A percentile compares a stretch with the other conserved stretches of the same genome.
Conservation (phyloP, 352 stramenopile genomes). For the Pilasporangium apinafurcum region DNA sequence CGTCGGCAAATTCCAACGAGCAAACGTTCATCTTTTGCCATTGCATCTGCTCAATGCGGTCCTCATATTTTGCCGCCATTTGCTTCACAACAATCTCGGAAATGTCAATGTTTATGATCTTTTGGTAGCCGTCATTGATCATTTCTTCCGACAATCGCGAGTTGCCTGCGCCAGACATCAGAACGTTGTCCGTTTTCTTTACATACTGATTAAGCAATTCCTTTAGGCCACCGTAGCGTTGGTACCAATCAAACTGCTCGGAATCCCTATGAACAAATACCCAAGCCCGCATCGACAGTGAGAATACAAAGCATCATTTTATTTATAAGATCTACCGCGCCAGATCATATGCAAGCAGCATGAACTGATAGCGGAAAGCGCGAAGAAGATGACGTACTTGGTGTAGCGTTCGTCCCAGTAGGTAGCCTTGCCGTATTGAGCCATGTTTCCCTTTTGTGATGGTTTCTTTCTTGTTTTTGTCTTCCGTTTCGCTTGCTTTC, state of each 20-base stretch:
- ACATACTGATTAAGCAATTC: constrained; percentile 89
- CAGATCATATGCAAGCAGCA: not conserved
- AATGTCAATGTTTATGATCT: constrained; percentile 95
- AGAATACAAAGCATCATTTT: not conserved
- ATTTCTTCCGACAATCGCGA: constrained; percentile 94
- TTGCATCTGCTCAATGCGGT: constrained; percentile 84
- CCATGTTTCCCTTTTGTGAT: too few relatives aligned
- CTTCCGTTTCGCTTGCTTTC: too few relatives aligned
- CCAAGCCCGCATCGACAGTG: not conserved
- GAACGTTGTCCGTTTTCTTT: constrained; percentile 91
- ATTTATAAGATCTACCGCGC: too few relatives aligned
- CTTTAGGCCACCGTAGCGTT: constrained; percentile 89
- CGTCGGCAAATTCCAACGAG: constrained; percentile 91
- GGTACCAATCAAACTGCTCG: constrained; percentile 94
- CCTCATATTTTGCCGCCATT: constrained; percentile 91
- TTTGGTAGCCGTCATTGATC: constrained; percentile 93
- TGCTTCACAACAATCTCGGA: constrained; percentile 93
- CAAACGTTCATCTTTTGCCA: constrained; percentile 96
- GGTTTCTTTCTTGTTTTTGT: too few relatives aligned
- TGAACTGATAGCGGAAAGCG: not conserved
- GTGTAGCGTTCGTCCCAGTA: constrained; percentile 95
- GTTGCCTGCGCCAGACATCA: constrained; percentile 93
- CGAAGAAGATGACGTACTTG: constrained; percentile 58
- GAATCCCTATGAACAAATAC: constrained; percentile 51
- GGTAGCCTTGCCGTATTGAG: constrained; percentile 89